These are phyloP conservation scores for Entelexis sorbosivorans DNA, from an alignment of 1,139 yeast species.

Conservation along the genomic window DNA sequence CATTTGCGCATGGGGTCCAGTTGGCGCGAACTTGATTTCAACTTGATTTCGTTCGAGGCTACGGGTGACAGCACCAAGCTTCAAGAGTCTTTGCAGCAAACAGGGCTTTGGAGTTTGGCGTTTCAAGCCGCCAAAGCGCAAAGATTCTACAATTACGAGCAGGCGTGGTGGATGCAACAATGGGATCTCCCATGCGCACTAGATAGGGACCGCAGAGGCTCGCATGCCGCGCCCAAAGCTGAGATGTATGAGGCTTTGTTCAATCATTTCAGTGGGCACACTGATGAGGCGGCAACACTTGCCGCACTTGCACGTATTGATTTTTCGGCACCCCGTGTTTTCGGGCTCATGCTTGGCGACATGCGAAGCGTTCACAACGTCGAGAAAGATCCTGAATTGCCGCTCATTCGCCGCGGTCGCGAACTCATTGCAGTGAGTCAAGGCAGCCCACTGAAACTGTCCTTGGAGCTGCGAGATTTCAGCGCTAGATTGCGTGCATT, in stretches of 20 bases:
- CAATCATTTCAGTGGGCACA: not conserved
- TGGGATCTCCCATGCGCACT: constrained; percentile 51
- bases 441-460: not conserved
- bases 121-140: not conserved
- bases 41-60: constrained; percentile 7
- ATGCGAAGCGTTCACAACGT: not conserved
- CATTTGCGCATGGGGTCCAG: not conserved
- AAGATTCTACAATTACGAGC: constrained; percentile 30
- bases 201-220: not conserved
- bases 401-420: constrained; percentile 5
- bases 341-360: not conserved
- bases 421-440: constrained; percentile 1
- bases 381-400: not conserved
- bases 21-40: constrained; percentile 10
- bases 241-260: constrained; percentile 1
- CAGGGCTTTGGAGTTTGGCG: constrained; percentile 14
- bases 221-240: too few relatives aligned
- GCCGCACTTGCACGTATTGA: not conserved
- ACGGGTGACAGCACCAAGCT: not conserved
- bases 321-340: not conserved
- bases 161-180: constrained; percentile 60
- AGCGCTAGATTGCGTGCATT: constrained; percentile 28
- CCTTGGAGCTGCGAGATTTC: constrained; percentile 16
- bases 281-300: not conserved
- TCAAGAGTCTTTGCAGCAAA: not conserved